Base-by-base conservation (phyloP, 2,329 filamentous ascomycete species). In the Arthroderma sp. region DNA sequence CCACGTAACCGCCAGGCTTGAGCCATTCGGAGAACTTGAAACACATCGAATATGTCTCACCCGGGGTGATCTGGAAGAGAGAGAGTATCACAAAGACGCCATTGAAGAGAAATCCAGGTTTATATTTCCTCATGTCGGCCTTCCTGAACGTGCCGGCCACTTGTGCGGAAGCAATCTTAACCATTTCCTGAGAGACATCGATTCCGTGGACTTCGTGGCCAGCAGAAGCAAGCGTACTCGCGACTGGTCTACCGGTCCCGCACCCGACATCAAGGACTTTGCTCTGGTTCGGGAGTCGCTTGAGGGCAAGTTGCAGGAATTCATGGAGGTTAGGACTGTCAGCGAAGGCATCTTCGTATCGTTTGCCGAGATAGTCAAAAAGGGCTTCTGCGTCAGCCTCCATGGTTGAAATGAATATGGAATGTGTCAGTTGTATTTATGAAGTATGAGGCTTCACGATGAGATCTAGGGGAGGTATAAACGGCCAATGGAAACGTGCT, bases 131-230 rank as follows among this genome's bases (percentile, higher is more conserved):
- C 61, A 63, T 63, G 35, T 63, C 62, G 1, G 47, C 58, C 41
- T 58, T 58, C 31, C 56, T 38, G 23, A 63, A 63, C 0, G n/a
- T 49, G 6, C 62, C 62, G 2, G 38, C 15, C 2, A 62, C 59
- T n/a, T 61, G 62, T 8, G 35, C 47, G n/a, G 52, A 33, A 1
- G 62, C 61, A 19, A 63, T 56, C 3, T 52, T 56, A 11, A 63
- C 44, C 62, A 63, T 63, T 21, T 59, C 57, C 9, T 60, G 49
- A 3, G 62, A 44, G 4, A 59, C 38, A 41, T 62, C 61, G 43
- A 63, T 63, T 44, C 60, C 62, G n/a, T 63, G 17, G 13, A 61
- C 58, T 7, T 54, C 19, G 41, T 64, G 63, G n/a, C 63, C 62
- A 4, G 61, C 58, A 1, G 17, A n/a, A 6, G 59, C 61, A 1